A percentile compares a stretch with the other conserved stretches of the same genome.
Evolutionary conservation across 1,284 basidiomycete species (phyloP).

Genomic region (Moesziomyces sp.): DNA sequence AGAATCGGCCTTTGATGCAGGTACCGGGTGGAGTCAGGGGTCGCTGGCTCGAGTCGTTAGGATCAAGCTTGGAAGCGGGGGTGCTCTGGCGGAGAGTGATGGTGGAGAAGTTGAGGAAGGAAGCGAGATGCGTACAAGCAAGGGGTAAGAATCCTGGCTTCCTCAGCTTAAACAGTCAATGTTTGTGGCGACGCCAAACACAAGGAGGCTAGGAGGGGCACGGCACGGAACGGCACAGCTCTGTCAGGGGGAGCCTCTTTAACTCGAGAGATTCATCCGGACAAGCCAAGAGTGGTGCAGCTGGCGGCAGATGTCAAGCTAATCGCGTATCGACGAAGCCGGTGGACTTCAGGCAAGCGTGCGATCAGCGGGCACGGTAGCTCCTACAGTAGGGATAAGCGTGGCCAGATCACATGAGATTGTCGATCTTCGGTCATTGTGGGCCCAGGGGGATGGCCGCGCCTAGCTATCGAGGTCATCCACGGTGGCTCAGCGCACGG

Average conservation of each 20-base stretch:
- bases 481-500: neutral
- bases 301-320: too few species aligned
- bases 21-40: neutral
- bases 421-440: neutral
- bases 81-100: neutral
- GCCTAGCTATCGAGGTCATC: too few species aligned
- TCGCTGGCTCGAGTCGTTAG: neutral
- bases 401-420: neutral
- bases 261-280: neutral
- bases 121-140: conserved; percentile 4
- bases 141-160: conserved; percentile 15
- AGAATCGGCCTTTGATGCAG: neutral
- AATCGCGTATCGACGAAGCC: neutral
- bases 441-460: too few species aligned
- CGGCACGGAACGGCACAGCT: conserved; percentile 1
- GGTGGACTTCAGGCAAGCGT: too few species aligned
- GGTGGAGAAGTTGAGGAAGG: conserved; percentile 3
- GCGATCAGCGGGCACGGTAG: too few species aligned
- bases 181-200: conserved; percentile 11
- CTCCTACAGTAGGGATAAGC: neutral
- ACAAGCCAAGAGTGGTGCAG: too few species aligned
- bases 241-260: neutral
- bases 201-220: conserved; percentile 6
- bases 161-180: conserved; percentile 6
- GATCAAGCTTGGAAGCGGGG: neutral